Conservation (phyloP, 1,284 basidiomycete species). For the Butyriboletus appendiculatus region DNA sequence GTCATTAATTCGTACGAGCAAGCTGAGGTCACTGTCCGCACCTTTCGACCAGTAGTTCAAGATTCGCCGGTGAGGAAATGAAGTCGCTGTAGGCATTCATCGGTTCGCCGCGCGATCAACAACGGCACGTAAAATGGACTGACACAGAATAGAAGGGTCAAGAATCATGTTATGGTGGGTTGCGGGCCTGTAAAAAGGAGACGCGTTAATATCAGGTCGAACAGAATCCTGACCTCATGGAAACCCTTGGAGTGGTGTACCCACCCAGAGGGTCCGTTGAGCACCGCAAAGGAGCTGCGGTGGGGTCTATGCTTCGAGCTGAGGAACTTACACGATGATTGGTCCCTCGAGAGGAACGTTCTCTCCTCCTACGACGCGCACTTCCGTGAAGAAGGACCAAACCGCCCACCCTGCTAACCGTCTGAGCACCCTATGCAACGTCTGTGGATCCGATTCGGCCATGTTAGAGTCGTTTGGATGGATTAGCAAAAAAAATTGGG, state of each 20-base stretch:
- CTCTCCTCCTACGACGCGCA: slow-evolving; percentile 81
- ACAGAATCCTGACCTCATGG: not conserved
- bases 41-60: slow-evolving; percentile 96
- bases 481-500: slow-evolving; percentile 3
- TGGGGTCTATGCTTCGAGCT: not conserved
- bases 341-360: slow-evolving; percentile 85
- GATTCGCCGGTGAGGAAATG: slow-evolving; percentile 76
- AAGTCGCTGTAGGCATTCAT: slow-evolving; percentile 52
- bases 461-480: slow-evolving; percentile 9
- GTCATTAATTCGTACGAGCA: slow-evolving; percentile 9
- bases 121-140: slow-evolving; percentile 34
- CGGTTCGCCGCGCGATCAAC: slow-evolving; percentile 17
- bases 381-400: slow-evolving; percentile 84
- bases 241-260: not conserved
- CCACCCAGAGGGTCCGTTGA: slow-evolving; percentile 2
- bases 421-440: slow-evolving; percentile 65
- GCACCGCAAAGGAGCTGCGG: slow-evolving; percentile 1
- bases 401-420: slow-evolving; percentile 72
- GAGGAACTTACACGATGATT: slow-evolving; percentile 76
- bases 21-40: slow-evolving; percentile 28
- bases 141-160: slow-evolving; percentile 80
- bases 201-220: slow-evolving; percentile 12
- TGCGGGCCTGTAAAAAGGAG: slow-evolving; percentile 57
- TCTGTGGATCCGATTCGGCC: slow-evolving; percentile 40
- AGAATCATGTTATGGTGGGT: slow-evolving; percentile 95